Base-by-base conservation (phyloP, 805 yeast species). In the Barnettozyma pratensis region DNA sequence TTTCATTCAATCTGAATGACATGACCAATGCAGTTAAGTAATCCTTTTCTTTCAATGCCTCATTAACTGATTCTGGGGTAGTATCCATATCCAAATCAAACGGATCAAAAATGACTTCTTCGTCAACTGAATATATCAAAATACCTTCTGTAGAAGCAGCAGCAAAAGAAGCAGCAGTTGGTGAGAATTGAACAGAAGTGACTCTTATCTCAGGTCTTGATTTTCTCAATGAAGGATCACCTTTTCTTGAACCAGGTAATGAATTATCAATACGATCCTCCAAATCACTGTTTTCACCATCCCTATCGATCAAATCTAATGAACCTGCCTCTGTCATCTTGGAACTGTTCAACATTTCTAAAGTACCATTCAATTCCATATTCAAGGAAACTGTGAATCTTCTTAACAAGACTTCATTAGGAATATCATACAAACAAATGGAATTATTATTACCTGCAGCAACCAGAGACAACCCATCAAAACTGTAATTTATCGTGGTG, bases 121-220 rank as follows among this genome's bases (percentile, higher is more conserved):
- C 83, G 65, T 92, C 95, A 37, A 90, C 78, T 1, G 96, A 84
- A 64, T 79, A 94, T 1, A 94, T 72, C 48, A 90, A 71, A 41
- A 94, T 70, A 7, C 99, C 99, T 65, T 92, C 98, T 0, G 99
- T 94, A 0, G 97, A 83, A 0, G 97, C 94, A 39, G 96, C 96
- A 1, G 96, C 94, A 73, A 94, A 94, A 34, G 95, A 81, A 25
- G 85, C 75, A 2, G 95, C 85, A 0, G 97, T 85, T 19, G 99
- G 99, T 2, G 96, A 87, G 61, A 91, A 94, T 56, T 75, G 77
- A 30, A 94, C 75, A 4, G 85, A 72, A 3, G 88, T 80, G 5
- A 91, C 90, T 60, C 95, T 73, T n/a, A 94, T 76, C 56, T 83
- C 96, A 0, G 97, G 94, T 54, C 90, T 78, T 1, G 80, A 74